phyloP scores from a whole-genome alignment of 371 early-diverging fungal species.

The Basidiobolus meristosporus region DNA sequence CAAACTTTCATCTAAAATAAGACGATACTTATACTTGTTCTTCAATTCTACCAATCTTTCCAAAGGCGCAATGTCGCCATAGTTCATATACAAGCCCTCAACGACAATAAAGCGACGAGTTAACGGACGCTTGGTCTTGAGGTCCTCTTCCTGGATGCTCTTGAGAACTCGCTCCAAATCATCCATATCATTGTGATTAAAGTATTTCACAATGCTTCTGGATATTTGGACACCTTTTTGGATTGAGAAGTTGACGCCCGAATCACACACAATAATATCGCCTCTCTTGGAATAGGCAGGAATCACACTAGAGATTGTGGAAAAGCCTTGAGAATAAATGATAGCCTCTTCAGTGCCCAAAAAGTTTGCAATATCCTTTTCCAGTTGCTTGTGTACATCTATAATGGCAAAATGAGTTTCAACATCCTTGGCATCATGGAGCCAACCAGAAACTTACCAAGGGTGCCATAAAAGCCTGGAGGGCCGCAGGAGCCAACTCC shows the following conservation, averaged over 20 bases:
- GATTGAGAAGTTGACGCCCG: constrained; percentile 69
- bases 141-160: constrained; percentile 3
- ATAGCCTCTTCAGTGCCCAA: constrained; percentile 82
- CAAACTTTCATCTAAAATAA: constrained; percentile 92
- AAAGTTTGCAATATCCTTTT: constrained; percentile 74
- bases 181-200: constrained; percentile 92
- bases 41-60: constrained; percentile 68
- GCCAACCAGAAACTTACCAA: no score
- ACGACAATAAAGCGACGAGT: constrained; percentile 88
- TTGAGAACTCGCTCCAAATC: constrained; percentile 65
- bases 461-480: constrained; percentile 99
- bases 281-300: constrained; percentile 96
- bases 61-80: constrained; percentile 83
- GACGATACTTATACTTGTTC: constrained; percentile 88
- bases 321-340: constrained; percentile 95
- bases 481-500: constrained; percentile 99
- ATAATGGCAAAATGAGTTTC: no score
- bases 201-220: constrained; percentile 70
- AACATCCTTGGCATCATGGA: no score
- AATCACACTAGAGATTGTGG: constrained; percentile 86
- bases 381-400: constrained; percentile 95
- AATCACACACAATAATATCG: constrained; percentile 91
- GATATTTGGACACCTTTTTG: constrained; percentile 87
- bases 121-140: constrained; percentile 40
- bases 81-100: constrained; percentile 88